These are phyloP conservation scores for Kluyveromyces dobzhanskii DNA, from an alignment of 805 yeast species.

Conservation along the genomic window DNA sequence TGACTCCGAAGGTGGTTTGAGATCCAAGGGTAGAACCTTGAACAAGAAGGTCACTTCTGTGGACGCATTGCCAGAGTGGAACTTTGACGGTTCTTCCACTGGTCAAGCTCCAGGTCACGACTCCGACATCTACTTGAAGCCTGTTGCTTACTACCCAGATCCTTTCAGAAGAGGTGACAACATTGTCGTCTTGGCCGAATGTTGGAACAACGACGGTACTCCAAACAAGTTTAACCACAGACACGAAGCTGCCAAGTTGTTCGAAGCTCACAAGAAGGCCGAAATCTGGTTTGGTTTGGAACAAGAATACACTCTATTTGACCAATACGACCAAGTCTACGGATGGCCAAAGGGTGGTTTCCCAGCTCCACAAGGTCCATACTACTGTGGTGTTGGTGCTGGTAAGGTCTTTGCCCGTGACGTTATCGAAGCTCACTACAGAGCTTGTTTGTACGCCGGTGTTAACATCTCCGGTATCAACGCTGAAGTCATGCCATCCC, in stretches of 20 bases:
- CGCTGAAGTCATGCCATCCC: slow-evolving; percentile 99
- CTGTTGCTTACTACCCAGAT: slow-evolving; percentile 91
- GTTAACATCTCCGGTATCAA: slow-evolving; percentile 89
- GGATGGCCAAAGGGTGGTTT: slow-evolving; percentile 99
- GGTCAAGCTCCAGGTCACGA: slow-evolving; percentile 98
- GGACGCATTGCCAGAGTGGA: slow-evolving; percentile 96
- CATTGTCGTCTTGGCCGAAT: slow-evolving; percentile 88
- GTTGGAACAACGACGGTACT: slow-evolving; percentile 98
- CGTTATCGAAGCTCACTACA: slow-evolving; percentile 97
- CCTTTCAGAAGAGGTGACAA: slow-evolving; percentile 98
- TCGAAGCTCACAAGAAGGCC: slow-evolving; percentile 82
- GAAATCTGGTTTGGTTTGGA: slow-evolving; percentile 96
- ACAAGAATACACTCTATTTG: slow-evolving; percentile 97
- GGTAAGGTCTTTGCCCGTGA: slow-evolving; percentile 98
- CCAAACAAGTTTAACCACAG: slow-evolving; percentile 99
- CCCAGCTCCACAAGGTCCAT: slow-evolving; percentile 99
- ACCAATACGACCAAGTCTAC: slow-evolving; percentile 79
- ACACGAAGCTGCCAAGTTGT: slow-evolving; percentile 90
- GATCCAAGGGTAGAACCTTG: slow-evolving; percentile 93
- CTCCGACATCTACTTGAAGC: slow-evolving; percentile 91
- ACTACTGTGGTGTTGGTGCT: slow-evolving; percentile 99
- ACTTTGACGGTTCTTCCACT: slow-evolving; percentile 98
- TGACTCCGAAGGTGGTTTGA: slow-evolving; percentile 81
- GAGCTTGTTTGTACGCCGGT: slow-evolving; percentile 94
- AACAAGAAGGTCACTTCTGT: slow-evolving; percentile 55